Evolutionary conservation across 2,329 filamentous ascomycete species (phyloP).

Genomic region (Aspergillus japonicus): DNA sequence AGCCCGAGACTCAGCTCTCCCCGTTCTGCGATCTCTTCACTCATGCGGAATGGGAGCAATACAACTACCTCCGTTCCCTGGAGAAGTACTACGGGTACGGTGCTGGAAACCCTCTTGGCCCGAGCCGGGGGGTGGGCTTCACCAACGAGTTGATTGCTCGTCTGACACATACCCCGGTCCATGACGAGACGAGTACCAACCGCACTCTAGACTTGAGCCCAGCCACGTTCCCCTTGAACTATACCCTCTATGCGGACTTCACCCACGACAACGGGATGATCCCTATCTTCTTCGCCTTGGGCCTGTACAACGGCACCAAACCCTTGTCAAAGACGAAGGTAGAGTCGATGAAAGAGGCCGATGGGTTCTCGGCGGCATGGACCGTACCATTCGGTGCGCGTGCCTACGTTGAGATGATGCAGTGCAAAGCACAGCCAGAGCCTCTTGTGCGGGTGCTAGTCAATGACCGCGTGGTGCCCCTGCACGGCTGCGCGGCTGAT

Average conservation of each 20-base stretch:
- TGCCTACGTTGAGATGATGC: conserved; percentile 86
- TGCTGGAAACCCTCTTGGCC: conserved; percentile 72
- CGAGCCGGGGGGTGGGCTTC: conserved; percentile 84
- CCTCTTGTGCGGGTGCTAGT: conserved; percentile 77
- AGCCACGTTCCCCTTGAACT: conserved; percentile 70
- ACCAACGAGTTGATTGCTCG: conserved; percentile 84
- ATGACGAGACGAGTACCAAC: conserved; percentile 75
- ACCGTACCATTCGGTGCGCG: conserved; percentile 77
- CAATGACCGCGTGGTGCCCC: conserved; percentile 76
- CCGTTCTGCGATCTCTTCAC: conserved; percentile 77
- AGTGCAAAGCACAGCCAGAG: conserved; percentile 55
- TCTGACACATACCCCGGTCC: conserved; percentile 66
- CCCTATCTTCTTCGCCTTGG: conserved; percentile 71
- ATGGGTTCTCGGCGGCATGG: conserved; percentile 74
- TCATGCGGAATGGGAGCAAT: conserved; percentile 68
- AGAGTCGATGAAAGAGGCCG: conserved; percentile 52
- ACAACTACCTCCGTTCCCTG: conserved; percentile 77
- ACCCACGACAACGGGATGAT: conserved; percentile 89
- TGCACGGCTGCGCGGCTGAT: conserved; percentile 71
- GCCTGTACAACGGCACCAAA: conserved; percentile 68
- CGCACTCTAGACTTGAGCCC: conserved; percentile 67
- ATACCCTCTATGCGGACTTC: conserved; percentile 79
- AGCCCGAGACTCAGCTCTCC: conserved; percentile 55
- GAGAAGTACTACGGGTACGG: conserved; percentile 84
- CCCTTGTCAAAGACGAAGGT: conserved; percentile 52